Evolutionary conservation across 108 stramenopile genomes (phyloP).

Genomic region (Skeletonema potamos): DNA sequence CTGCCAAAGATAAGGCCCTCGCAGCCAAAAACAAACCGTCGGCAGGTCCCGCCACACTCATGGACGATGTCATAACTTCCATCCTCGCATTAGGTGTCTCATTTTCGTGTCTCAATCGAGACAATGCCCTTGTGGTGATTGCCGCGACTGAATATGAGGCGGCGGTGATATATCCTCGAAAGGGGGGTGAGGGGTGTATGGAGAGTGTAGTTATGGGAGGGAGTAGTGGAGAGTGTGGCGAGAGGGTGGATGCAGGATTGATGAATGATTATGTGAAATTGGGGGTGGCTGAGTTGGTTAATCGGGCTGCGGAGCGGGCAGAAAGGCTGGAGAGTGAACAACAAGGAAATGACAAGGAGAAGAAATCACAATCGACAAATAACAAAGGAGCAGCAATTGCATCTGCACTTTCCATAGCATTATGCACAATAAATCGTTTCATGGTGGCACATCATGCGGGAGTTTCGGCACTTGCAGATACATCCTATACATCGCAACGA

Average conservation of each 20-base stretch:
- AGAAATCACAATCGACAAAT: background rate
- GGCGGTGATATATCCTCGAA: slow-evolving; percentile 73
- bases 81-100: slow-evolving; percentile 58
- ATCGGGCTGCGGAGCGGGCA: slow-evolving; percentile 39
- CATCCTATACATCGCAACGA: slow-evolving; percentile 13
- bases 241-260: slow-evolving; percentile 54
- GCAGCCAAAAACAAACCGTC: slow-evolving; percentile 56
- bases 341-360: background rate
- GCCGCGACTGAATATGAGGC: slow-evolving; percentile 68
- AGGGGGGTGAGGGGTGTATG: slow-evolving; percentile 60
- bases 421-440: slow-evolving; percentile 79
- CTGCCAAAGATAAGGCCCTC: slow-evolving; percentile 56
- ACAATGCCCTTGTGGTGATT: slow-evolving; percentile 68
- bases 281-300: slow-evolving; percentile 73
- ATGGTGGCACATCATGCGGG: slow-evolving; percentile 75
- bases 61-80: slow-evolving; percentile 63
- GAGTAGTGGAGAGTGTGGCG: slow-evolving; percentile 7
- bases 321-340: slow-evolving; percentile 2
- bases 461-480: slow-evolving; percentile 54
- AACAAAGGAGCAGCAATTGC: slow-evolving; percentile 66
- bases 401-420: slow-evolving; percentile 65
- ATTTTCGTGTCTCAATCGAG: slow-evolving; percentile 58
- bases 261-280: slow-evolving; percentile 55
- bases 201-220: slow-evolving; percentile 42
- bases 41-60: slow-evolving; percentile 66